Percentiles rank a stretch among this genome's conserved stretches.
These are phyloP conservation scores for Kodamaea derodonti DNA, from an alignment of 1,139 yeast species.

Conservation along the genomic window DNA sequence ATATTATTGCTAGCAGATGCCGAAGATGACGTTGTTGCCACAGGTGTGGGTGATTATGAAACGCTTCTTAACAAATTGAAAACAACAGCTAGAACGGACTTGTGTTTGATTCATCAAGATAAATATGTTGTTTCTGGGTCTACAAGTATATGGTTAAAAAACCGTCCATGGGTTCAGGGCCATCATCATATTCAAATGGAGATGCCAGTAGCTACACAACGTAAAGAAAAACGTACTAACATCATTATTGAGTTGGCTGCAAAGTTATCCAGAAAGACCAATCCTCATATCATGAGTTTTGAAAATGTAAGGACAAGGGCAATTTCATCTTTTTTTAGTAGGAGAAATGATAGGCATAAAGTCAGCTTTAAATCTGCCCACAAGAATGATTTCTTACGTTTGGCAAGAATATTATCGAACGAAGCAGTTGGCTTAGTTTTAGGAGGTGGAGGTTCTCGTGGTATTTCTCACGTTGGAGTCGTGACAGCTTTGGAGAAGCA, in stretches of 20 bases:
- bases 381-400: slow-evolving; percentile 82
- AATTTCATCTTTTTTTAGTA: slow-evolving; percentile 7
- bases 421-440: slow-evolving; percentile 91
- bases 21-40: slow-evolving; percentile 54
- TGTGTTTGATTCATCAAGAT: slow-evolving; percentile 81
- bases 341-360: slow-evolving; percentile 23
- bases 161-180: slow-evolving; percentile 84
- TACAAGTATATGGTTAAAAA: slow-evolving; percentile 80
- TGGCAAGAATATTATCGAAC: slow-evolving; percentile 86
- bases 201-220: slow-evolving; percentile 19
- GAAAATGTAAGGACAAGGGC: slow-evolving; percentile 13
- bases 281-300: slow-evolving; percentile 31
- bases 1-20: slow-evolving; percentile 70
- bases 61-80: slow-evolving; percentile 67
- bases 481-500: slow-evolving; percentile 89
- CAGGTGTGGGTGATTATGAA: slow-evolving; percentile 84
- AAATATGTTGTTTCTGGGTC: slow-evolving; percentile 80
- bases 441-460: slow-evolving; percentile 98
- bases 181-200: slow-evolving; percentile 86
- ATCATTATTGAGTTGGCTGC: slow-evolving; percentile 38
- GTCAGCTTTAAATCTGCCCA: slow-evolving; percentile 43
- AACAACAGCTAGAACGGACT: slow-evolving; percentile 85
- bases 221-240: slow-evolving; percentile 16
- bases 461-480: slow-evolving; percentile 88
- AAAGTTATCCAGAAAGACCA: slow-evolving; percentile 30